Base-by-base conservation (phyloP, 441 rosid species). In the Gossypium trilobum region DNA sequence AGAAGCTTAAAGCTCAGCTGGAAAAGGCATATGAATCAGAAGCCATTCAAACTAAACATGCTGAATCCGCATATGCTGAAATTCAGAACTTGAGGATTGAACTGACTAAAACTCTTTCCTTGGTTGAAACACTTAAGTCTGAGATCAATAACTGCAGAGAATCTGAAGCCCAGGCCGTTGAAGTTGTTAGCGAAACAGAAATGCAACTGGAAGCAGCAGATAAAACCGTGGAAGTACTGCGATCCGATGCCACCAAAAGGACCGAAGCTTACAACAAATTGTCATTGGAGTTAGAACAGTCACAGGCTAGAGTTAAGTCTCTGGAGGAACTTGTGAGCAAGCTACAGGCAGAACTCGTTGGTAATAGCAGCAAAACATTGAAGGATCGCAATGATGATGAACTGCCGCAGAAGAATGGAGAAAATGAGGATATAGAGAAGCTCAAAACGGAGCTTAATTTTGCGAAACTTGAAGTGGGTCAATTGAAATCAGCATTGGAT, bases 1-100 rank as follows among this genome's bases (percentile, higher is more conserved):
- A 89, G 81, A 89, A 82, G 85, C 93, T 95, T 74, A 95, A 89
- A 82, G 76, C 78, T 44, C 97, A 91, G 84, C 83, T 95, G 58
- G 90, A 87, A 59, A 85, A 78, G 74, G 82, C 78, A 23, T 77
- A 87, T 10, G 91, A 88, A 78, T 79, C 92, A 6, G 97, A 89
- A 72, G 84, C 83, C 73, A 61, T 81, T 25, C 87, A 85, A 64
- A 81, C 74, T 33, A 85, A 81, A 72, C 83, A 88, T 29, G 88
- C 88, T 8, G 88, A 87, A 68, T 80, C 82, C 13, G 91, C 86
- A 7, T 79, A 83, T 66, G 74, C 77, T 16, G 91, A 90, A 84
- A 75, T 88, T 69, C 91, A 87, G 67, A 75, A 77, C 68, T 71
- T 95, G 83, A 88, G 86, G 68, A 80, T 82, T 73, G 93, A 94